Base-by-base conservation (phyloP, 2,329 filamentous ascomycete genomes). In the Eurotiales sp. region DNA sequence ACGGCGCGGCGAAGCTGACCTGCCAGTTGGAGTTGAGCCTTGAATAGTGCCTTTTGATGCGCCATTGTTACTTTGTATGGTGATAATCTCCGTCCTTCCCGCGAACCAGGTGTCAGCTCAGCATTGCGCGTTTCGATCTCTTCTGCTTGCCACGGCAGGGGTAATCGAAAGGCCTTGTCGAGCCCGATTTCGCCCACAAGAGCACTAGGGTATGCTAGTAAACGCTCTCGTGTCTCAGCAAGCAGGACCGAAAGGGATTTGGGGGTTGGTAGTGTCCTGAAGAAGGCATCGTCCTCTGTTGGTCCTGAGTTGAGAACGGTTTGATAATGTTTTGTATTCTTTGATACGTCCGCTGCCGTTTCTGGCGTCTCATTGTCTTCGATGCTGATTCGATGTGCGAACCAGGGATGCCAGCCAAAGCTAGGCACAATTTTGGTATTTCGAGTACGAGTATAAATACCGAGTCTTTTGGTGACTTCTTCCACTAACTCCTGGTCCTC, bases 371-470 rank as follows among this genome's bases (percentile, higher is more conserved):
- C 23, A 39, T 50, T 8, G 11, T 50, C 55, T 48, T 81, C 72
- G 56, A 76, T 70, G 57, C 77, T 75, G 61, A 85, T 77, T 54
- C 83, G 80, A 61, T 86, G 77, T 0, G 82, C 81, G 62, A 85
- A 85, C 83, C 83, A 86, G 0, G 83, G 83, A 65, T 86, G 83
- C 83, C 83, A 86, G 32, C 83, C 83, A 62, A 85, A 86, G 46
- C 79, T 80, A 0, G 83, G 83, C 0, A 85, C 60, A 22, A 85
- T 47, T 29, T 46, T 51, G n/a, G 41, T 29, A 7, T 32, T 43
- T 1, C 30, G 21, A 11, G n/a, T 19, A 15, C 30, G 17, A 25
- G 39, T 2, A 10, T 46, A 45, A 4, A 15, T n/a, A 21, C 54
- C 51, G 19, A 56, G 41, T n/a, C 14, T 37, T 15, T 15, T 46